phyloP scores from a whole-genome alignment of 2,329 filamentous ascomycete species.

The Nemania diffusa region DNA sequence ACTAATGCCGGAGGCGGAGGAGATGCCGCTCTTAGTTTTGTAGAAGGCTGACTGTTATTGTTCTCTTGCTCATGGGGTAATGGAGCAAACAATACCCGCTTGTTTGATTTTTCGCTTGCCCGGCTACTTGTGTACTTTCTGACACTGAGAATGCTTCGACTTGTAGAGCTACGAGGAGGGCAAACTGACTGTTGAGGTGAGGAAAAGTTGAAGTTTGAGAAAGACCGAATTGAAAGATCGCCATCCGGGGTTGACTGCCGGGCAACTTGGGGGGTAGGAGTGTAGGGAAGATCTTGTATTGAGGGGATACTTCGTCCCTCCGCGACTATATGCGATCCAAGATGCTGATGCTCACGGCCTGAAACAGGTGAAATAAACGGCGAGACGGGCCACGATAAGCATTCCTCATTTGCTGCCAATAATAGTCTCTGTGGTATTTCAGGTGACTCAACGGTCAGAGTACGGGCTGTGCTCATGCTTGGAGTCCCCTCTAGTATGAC shows the following conservation, averaged over 20 bases:
- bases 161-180: slow-evolving; percentile 22
- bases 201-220: slow-evolving; percentile 63
- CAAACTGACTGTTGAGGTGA: slow-evolving; percentile 54
- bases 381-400: neutral
- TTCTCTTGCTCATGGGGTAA: slow-evolving; percentile 47
- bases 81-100: slow-evolving; percentile 52
- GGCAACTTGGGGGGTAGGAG: slow-evolving; percentile 45
- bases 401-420: slow-evolving; percentile 1
- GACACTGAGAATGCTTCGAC: slow-evolving; percentile 41
- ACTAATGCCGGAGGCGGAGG: slow-evolving; percentile 56
- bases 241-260: slow-evolving; percentile 57
- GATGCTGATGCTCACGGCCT: neutral
- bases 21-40: slow-evolving; percentile 49
- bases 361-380: neutral
- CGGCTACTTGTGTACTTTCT: slow-evolving; percentile 34
- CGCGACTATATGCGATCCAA: neutral
- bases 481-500: neutral
- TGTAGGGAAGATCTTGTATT: slow-evolving; percentile 27
- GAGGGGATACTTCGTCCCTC: slow-evolving; percentile 2
- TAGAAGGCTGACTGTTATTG: slow-evolving; percentile 29
- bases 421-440: neutral
- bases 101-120: slow-evolving; percentile 33
- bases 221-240: slow-evolving; percentile 61
- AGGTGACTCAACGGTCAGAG: neutral
- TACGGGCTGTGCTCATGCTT: neutral